Evolutionary conservation across 2,329 filamentous ascomycete species (phyloP).

Genomic region (Tolypocladium sp.): DNA sequence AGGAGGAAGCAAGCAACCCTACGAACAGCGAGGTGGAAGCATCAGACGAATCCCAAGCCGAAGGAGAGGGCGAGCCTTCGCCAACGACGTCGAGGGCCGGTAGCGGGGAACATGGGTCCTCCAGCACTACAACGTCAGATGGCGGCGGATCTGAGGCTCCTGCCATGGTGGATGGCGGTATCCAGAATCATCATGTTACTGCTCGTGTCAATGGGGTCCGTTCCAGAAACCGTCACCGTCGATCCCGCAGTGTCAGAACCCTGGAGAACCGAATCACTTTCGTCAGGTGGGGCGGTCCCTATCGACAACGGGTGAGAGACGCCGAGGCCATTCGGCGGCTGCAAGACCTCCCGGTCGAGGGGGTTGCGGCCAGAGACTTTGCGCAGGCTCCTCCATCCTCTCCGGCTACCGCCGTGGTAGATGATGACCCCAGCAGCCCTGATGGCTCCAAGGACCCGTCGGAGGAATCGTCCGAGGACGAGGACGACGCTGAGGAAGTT

Average conservation of each 20-base stretch:
- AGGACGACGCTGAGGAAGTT: background rate
- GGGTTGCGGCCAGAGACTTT: conserved; percentile 4
- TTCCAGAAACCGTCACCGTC: background rate
- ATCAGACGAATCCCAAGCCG: background rate
- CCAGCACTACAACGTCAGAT: background rate
- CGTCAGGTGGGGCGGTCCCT: too few relatives aligned
- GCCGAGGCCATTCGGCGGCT: background rate
- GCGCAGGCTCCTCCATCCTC: background rate
- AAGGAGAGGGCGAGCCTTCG: background rate
- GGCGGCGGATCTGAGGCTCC: background rate
- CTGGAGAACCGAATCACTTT: too few relatives aligned
- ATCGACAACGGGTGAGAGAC: background rate
- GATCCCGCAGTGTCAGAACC: background rate
- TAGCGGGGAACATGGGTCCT: background rate
- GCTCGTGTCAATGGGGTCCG: background rate
- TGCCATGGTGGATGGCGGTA: background rate
- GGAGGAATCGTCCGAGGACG: background rate
- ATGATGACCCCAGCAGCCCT: background rate
- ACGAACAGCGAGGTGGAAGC: background rate
- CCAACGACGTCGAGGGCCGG: background rate
- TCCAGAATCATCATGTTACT: background rate
- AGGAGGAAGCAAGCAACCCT: background rate
- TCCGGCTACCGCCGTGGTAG: background rate
- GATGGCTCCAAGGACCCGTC: background rate
- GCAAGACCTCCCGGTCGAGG: background rate